phyloP scores from a whole-genome alignment of 164 flowering plant genomes.

The Berberis vulgaris region DNA sequence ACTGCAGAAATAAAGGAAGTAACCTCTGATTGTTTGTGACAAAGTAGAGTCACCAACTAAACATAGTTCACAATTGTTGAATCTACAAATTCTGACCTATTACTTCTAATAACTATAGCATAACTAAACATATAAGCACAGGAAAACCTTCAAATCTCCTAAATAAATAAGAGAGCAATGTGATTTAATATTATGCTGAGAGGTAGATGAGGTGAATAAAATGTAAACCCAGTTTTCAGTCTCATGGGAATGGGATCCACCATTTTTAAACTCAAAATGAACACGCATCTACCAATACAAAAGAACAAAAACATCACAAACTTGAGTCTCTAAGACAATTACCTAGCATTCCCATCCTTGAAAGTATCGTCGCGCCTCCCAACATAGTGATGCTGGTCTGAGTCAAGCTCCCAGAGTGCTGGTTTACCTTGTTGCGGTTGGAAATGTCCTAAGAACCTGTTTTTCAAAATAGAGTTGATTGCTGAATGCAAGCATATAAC shows the following conservation, averaged over 20 bases:
- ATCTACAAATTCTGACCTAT: background rate
- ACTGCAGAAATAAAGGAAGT: background rate
- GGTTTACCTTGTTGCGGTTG: slow-evolving; percentile 82
- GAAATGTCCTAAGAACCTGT: slow-evolving; percentile 86
- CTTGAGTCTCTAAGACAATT: background rate
- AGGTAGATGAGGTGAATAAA: no score
- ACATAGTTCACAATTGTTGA: background rate
- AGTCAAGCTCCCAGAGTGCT: slow-evolving; percentile 81
- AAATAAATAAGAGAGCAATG: no score
- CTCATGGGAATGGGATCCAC: no score
- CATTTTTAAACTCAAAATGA: background rate
- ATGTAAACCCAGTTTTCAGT: no score
- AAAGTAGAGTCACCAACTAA: background rate
- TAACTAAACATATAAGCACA: background rate
- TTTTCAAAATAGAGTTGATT: no score
- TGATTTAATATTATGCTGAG: no score
- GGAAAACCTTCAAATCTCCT: no score
- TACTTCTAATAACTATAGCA: background rate
- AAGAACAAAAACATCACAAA: background rate
- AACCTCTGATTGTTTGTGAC: background rate
- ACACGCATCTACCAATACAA: background rate
- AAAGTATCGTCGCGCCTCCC: slow-evolving; percentile 29
- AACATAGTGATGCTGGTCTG: slow-evolving; percentile 64
- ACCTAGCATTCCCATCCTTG: slow-evolving; percentile 53
- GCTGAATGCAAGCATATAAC: no score